Evolutionary conservation across 2,329 filamentous ascomycete species (phyloP), one percentile per base, ranked within the genome.

Genomic region (Coleophoma eucalyptorum): DNA sequence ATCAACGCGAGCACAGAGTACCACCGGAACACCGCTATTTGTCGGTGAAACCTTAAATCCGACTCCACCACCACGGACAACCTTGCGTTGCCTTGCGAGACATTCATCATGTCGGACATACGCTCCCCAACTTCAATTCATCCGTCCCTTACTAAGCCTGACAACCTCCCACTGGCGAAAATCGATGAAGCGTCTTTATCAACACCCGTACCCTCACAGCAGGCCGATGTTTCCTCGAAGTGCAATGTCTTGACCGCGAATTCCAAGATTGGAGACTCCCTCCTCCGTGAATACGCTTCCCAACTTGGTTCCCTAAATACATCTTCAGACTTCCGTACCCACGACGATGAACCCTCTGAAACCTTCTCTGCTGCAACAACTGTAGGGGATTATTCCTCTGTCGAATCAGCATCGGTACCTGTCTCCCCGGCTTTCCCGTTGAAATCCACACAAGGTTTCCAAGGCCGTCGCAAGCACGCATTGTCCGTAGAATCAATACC

Each of bases 111-210:
- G 70, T 62, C 70, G 55, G 69, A 67, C 55, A 57, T 74, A 55
- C 65, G 66, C 42, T 77, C 76, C 57, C 74, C 77, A 52, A 69
- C 70, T 51, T 69, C 74, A 57, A 70, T 80, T 68, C 76, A 80
- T 71, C 74, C 76, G 62, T 69, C 68, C 56, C 71, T 80, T 65
- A 72, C 70, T 65, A 69, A 67, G 46, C 55, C 55, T n/a, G 52
- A 57, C 33, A 49, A 57, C 43, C 51, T 55, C 38, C 55, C 51
- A 12, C 50, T 60, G 19, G 46, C 55, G 16, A 57, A 52, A 44
- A 63, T 63, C 48, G 55, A 62, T 58, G 60, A 64, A 49, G 50
- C 55, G 44, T 53, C 55, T 44, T 40, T 54, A 13, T 48, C 55
- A 32, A 46, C 49, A 47, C 37, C 31, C 45, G 37, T 52, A 4